Evolutionary conservation across 495 filamentous ascomycete genomes (phyloP).

Genomic region (Pseudomonodictys pantanalensis): DNA sequence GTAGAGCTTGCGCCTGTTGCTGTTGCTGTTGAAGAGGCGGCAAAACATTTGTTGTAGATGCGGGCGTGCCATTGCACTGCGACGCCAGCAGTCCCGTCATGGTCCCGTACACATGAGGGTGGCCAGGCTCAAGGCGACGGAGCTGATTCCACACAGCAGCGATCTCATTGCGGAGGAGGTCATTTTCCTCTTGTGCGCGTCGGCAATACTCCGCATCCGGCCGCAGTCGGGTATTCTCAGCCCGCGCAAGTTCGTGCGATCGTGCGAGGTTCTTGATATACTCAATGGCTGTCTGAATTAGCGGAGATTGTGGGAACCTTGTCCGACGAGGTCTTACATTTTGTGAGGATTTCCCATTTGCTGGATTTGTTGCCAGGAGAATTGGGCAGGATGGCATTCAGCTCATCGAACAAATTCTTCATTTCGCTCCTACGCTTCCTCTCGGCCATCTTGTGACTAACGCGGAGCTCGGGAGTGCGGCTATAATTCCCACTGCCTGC

Average conservation of each 20-base stretch:
- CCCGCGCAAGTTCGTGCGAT: conserved; percentile 15
- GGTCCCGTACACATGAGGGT: conserved; percentile 31
- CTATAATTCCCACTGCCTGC: conserved; percentile 61
- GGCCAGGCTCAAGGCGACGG: conserved; percentile 30
- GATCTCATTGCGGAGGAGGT: conserved; percentile 29
- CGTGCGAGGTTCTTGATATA: conserved; percentile 30
- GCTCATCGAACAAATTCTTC: conserved; percentile 91
- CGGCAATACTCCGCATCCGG: conserved; percentile 28
- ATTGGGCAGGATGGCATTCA: conserved; percentile 78
- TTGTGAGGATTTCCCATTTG: conserved; percentile 98
- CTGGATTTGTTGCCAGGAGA: conserved; percentile 90
- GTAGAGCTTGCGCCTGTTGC: conserved; percentile 2
- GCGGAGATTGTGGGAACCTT: not conserved
- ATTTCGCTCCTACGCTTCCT: conserved; percentile 95
- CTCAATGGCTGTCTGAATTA: conserved; percentile 33
- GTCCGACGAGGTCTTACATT: conserved; percentile 57
- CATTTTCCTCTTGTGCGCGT: conserved; percentile 30
- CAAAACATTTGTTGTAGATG: conserved; percentile 12
- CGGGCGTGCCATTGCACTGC: conserved; percentile 16
- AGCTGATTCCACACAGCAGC: conserved; percentile 33
- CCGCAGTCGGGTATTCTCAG: conserved; percentile 28
- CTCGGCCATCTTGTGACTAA: conserved; percentile 95
- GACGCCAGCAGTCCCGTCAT: conserved; percentile 30
- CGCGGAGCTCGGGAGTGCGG: conserved; percentile 87
- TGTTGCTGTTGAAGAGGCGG: conserved; percentile 28